Conservation (phyloP, 2,329 filamentous ascomycete species). For the Penicillium sp. region DNA sequence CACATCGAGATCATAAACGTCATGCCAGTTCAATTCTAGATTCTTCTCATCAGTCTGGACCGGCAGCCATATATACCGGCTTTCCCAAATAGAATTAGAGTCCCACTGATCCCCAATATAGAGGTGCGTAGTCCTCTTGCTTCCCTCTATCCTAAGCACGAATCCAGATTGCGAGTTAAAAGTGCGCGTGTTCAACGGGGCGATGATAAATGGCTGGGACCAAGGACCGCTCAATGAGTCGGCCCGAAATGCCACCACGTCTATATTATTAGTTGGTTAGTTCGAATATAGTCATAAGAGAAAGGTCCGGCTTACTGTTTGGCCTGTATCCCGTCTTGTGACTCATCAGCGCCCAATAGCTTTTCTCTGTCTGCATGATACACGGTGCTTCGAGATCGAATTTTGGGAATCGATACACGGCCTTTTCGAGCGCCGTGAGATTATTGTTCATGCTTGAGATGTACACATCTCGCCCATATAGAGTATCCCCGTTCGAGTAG, state of each 20-base stretch:
- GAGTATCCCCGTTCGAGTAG: constrained; percentile 63
- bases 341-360: constrained; percentile 65
- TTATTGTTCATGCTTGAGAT: constrained; percentile 59
- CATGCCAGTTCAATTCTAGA: constrained; percentile 57
- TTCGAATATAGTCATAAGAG: background rate
- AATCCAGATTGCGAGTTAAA: constrained; percentile 60
- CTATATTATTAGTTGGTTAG: constrained; percentile 23
- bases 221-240: constrained; percentile 57
- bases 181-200: constrained; percentile 56
- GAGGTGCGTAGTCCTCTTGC: constrained; percentile 55
- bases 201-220: constrained; percentile 60
- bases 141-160: constrained; percentile 53
- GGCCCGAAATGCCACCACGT: constrained; percentile 61
- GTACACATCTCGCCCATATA: constrained; percentile 62
- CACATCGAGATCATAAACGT: constrained; percentile 61
- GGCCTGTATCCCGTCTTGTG: constrained; percentile 68
- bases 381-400: constrained; percentile 65
- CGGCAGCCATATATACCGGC: constrained; percentile 62
- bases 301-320: constrained; percentile 51
- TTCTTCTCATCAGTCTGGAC: constrained; percentile 57
- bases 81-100: constrained; percentile 61
- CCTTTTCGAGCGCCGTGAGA: constrained; percentile 56
- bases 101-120: constrained; percentile 62
- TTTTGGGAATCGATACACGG: constrained; percentile 62
- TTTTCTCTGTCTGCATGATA: constrained; percentile 63